phyloP scores from a whole-genome alignment of 805 yeast genomes.

The Saturnispora sanitii region DNA sequence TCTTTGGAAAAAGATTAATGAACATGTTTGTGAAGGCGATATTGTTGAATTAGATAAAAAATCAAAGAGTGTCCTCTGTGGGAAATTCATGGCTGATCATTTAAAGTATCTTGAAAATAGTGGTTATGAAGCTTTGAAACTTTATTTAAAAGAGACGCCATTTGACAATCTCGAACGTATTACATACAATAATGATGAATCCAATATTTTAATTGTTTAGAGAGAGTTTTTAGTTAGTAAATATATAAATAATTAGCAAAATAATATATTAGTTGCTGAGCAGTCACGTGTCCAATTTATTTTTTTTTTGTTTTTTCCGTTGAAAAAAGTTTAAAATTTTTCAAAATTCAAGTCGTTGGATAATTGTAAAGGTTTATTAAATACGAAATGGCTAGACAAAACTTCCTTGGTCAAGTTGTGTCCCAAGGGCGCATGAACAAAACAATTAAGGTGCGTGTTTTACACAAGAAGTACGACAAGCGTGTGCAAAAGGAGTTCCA shows the following conservation, averaged over 20 bases:
- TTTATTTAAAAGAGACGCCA: constrained; percentile 7
- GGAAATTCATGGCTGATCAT: constrained; percentile 9
- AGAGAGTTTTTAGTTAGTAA: too few species aligned
- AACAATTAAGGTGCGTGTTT: constrained; percentile 88
- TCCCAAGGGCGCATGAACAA: constrained; percentile 95
- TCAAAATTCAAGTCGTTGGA: not conserved
- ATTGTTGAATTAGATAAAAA: constrained; percentile 9
- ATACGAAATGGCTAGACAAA: constrained; percentile 68
- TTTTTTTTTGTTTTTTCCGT: not conserved
- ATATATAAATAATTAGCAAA: too few species aligned
- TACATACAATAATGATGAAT: not conserved
- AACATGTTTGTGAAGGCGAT: constrained; percentile 14
- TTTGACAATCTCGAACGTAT: constrained; percentile 9
- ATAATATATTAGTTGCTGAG: not conserved
- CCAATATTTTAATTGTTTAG: not conserved
- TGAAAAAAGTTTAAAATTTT: not conserved
- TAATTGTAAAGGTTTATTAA: not conserved
- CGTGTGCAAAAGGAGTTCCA: constrained; percentile 65
- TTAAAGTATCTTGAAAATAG: constrained; percentile 9
- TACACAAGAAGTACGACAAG: constrained; percentile 62
- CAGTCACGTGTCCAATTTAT: not conserved
- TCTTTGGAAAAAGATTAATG: constrained; percentile 17
- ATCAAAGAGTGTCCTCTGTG: constrained; percentile 9
- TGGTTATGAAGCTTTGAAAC: constrained; percentile 3
- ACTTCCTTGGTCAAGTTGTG: constrained; percentile 84